Evolutionary conservation across 768 basidiomycete species (phyloP), one percentile per base, ranked within the genome.

Genomic region (Leccinum obscurum): DNA sequence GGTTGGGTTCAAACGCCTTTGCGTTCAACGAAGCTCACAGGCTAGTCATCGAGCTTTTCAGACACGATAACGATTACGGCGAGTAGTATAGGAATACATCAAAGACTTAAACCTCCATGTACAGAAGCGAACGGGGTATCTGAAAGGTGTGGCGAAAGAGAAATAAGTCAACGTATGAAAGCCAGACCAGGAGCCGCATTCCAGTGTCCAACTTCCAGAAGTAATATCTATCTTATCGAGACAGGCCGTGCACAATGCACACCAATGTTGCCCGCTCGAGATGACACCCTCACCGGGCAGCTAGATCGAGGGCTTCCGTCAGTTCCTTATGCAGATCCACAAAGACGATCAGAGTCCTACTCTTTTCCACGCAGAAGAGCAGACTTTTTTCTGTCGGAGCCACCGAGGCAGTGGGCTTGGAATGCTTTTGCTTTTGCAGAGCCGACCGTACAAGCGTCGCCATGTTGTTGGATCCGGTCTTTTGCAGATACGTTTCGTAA

Each of bases 401-500:
- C 10, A 20, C 44, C 44, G 20, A 46, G 20, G 44, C 5, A 46
- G n/a, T 46, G 20, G 44, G 44, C 5, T 46, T 46, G 5, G 44
- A 46, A 46, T 46, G 10, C 20, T 46, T 46, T 46, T 17, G 44
- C 44, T 46, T 46, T 46, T 17, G 44, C 44, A 46, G 5, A 20
- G 20, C 44, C 44, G n/a, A 11, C 10, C 20, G 44, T 20, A 5
- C 10, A 5, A 46, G n/a, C n/a, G 57, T 50, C 15, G 13, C 35
- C 8, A 28, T 32, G 22, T 15, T 34, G 10, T 56, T 41, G 11
- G 66, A 39, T 4, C 57, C 49, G 2, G 57, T n/a, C 22, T 60
- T 62, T 26, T 58, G 49, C 2, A 52, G 10, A 51, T 68, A 68
- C 2, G 68, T 68, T 52, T 64, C n/a, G 6, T 56, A 41, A 54